Base-by-base conservation (phyloP, 305 asterid species). In the Fraxinus baroniana region DNA sequence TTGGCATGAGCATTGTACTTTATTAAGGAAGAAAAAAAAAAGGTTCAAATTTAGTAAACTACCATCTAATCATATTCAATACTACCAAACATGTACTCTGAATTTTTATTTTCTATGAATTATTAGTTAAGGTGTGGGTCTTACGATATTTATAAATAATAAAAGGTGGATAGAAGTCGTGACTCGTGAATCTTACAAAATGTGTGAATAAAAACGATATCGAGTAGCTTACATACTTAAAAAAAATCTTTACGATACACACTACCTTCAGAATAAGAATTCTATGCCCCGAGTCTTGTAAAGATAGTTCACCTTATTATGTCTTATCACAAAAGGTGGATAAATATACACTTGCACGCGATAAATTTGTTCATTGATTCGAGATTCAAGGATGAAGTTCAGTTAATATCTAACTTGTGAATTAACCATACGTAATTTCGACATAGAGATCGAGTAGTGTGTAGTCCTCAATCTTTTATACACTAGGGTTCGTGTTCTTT, bases 401-500 rank as follows among this genome's bases (percentile, higher is more conserved):
- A 17, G 7, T 24, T 9, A 9, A 64, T 24, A 13, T 24, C 35
- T 24, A 64, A 24, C 35, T 64, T 64, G 28, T 3, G 3, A 24
- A 3, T 17, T 26, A 66, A 66, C 74, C 7, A 28, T 26, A 4
- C n/a, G 37, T 66, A 26, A 3, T 26, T 10, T 64, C 20, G 73
- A 64, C 20, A 64, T 22, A 13, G 73, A 66, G n/a, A 66, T 66
- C 73, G 1, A 73, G 71, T 57, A 44, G 74, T 26, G 32, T 32
- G 76, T 80, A 79, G 86, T 86, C 86, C 86, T 70, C 33, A 77
- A 49, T 77, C 24, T 70, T 77, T 77, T 9, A 5, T 35, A 9
- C 32, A 1, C 18, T 79, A 57, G 77, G 82, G 80, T 79, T 80
- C 78, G 77, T 82, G 84, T 80, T 71, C 75, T 13, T 70, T 70